Conservation (phyloP, 1,284 basidiomycete species). For the Ganoderma leucocontextum region DNA sequence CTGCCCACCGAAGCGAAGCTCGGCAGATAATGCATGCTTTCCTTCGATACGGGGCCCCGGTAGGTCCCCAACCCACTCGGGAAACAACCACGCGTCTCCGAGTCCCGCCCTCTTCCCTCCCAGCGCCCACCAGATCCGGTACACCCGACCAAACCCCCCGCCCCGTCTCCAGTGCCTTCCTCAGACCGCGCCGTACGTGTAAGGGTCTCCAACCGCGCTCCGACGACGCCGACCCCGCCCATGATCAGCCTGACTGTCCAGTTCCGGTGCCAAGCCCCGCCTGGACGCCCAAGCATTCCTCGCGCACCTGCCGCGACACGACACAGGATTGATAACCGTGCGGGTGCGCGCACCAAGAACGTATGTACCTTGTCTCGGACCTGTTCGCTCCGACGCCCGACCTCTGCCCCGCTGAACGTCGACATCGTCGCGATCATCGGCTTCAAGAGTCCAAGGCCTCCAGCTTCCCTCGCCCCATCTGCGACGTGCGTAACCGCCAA, state of each 20-base stretch:
- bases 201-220: not conserved
- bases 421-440: not conserved
- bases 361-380: not conserved
- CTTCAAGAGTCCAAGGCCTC: not conserved
- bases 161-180: not conserved
- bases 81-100: not conserved
- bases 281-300: not conserved
- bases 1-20: no score
- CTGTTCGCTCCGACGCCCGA: not conserved
- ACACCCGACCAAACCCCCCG: not conserved
- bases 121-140: not conserved
- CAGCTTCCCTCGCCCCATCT: no score
- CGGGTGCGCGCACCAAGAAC: not conserved
- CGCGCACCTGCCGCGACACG: not conserved
- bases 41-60: no score
- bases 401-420: not conserved
- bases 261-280: not conserved
- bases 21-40: no score
- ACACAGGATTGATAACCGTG: not conserved
- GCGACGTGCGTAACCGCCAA: no score
- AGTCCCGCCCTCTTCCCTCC: not conserved
- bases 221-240: not conserved
- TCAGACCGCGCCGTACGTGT: not conserved
- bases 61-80: not conserved
- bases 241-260: no score